Evolutionary conservation across 495 filamentous ascomycete genomes (phyloP).

Genomic region (Hypoxylon fuscum): DNA sequence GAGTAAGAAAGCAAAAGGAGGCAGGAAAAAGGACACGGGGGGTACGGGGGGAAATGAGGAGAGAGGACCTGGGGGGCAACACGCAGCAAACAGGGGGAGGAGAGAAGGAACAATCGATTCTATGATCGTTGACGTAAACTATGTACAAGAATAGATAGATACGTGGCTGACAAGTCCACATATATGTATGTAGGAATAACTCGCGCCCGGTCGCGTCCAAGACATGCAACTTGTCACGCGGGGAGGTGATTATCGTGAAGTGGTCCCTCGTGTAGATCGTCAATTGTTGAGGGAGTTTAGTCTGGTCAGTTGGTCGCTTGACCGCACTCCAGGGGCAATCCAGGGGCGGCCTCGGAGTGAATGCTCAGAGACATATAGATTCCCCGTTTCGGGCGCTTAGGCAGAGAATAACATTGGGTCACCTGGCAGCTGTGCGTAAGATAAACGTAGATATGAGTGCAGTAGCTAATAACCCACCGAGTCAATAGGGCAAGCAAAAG

Average conservation of each 20-base stretch:
- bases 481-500: conserved; percentile 15
- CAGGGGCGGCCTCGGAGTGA: conserved; percentile 10
- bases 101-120: conserved; percentile 4
- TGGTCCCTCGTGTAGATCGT: conserved; percentile 32
- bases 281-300: conserved; percentile 20
- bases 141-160: conserved; percentile 21
- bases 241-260: conserved; percentile 30
- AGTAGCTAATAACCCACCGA: conserved; percentile 3
- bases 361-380: background rate
- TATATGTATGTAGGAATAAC: conserved; percentile 27
- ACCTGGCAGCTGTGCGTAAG: conserved; percentile 27
- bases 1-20: conserved; percentile 6
- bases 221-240: conserved; percentile 26
- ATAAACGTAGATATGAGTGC: conserved; percentile 14
- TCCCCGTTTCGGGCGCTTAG: conserved; percentile 32
- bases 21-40: conserved; percentile 2
- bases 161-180: conserved; percentile 33
- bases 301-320: conserved; percentile 15
- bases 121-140: conserved; percentile 28
- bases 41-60: background rate
- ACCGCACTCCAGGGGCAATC: conserved; percentile 26
- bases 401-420: conserved; percentile 30
- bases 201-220: conserved; percentile 15
- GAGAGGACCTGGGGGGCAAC: conserved; percentile 1
- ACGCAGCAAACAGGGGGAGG: background rate